Percentiles rank a stretch among this genome's conserved stretches.
These are phyloP conservation scores for Trichocladium uniseriatum DNA, from an alignment of 495 filamentous ascomycete genomes.

Conservation along the genomic window DNA sequence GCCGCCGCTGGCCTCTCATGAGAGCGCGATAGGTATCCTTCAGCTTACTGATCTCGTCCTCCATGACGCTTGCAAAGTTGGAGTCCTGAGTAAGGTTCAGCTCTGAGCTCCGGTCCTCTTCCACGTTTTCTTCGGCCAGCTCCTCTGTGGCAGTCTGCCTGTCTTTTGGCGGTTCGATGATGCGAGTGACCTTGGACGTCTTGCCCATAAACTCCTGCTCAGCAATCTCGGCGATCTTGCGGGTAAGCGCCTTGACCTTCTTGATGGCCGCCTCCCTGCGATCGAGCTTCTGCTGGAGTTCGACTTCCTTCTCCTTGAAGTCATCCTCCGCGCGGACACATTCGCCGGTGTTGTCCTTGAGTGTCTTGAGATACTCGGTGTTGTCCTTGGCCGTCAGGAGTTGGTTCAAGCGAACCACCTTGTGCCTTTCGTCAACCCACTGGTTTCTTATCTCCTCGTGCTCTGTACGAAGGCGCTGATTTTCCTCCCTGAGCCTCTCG, in stretches of 20 bases:
- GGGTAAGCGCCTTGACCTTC: conserved; percentile 27
- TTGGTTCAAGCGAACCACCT: conserved; percentile 25
- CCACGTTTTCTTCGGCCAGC: conserved; percentile 24
- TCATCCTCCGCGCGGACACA: conserved; percentile 26
- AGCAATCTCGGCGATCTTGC: conserved; percentile 26
- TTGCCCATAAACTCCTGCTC: conserved; percentile 27
- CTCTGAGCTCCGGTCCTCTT: conserved; percentile 36
- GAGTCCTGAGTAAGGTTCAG: conserved; percentile 35
- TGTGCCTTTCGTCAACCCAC: conserved; percentile 23
- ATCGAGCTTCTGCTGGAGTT: conserved; percentile 26
- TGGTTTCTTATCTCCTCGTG: conserved; percentile 20
- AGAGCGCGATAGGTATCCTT: conserved; percentile 30
- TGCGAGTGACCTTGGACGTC: conserved; percentile 27
- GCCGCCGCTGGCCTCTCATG: conserved; percentile 17
- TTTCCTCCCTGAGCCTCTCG: conserved; percentile 25
- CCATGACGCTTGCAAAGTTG: conserved; percentile 34
- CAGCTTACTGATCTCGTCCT: conserved; percentile 30
- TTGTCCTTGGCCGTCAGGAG: conserved; percentile 19
- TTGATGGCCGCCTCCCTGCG: conserved; percentile 27
- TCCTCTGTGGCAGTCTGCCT: conserved; percentile 13
- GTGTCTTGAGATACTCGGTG: conserved; percentile 18
- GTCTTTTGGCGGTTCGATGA: conserved; percentile 28
- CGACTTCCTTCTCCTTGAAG: conserved; percentile 27
- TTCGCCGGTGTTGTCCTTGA: conserved; percentile 22
- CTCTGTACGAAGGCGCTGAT: conserved; percentile 22